Percentiles rank a stretch among this genome's conserved stretches.
phyloP scores from a whole-genome alignment of 495 filamentous ascomycete genomes.

The Hyaloscypha bicolor region DNA sequence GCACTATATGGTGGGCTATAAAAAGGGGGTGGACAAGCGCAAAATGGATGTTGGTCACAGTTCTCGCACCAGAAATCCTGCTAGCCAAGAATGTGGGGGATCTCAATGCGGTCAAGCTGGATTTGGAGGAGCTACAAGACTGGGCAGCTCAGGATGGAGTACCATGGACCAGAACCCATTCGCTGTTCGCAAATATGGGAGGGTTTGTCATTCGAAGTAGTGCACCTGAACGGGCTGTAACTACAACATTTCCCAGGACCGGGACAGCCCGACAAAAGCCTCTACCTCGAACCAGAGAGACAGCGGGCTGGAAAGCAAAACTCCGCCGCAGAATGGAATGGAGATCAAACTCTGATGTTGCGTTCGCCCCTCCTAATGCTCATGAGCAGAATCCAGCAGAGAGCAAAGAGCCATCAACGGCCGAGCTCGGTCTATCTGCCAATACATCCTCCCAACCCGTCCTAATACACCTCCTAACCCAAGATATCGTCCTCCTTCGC shows the following conservation, averaged over 20 bases:
- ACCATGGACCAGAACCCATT: constrained; percentile 40
- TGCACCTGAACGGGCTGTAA: constrained; percentile 7
- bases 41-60: constrained; percentile 32
- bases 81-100: constrained; percentile 24
- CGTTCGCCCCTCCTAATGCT: no score
- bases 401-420: no score
- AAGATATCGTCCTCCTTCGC: background rate
- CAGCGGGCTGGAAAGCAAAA: no score
- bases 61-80: constrained; percentile 34
- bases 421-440: background rate
- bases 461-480: background rate
- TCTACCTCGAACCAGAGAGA: no score
- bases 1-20: constrained; percentile 5
- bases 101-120: constrained; percentile 13
- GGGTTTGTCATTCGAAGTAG: constrained; percentile 40
- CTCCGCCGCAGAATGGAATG: no score
- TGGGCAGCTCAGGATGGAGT: constrained; percentile 18
- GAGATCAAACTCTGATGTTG: no score
- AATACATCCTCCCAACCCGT: background rate
- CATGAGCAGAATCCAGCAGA: no score
- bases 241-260: no score
- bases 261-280: no score
- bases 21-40: constrained; percentile 21
- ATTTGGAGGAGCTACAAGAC: constrained; percentile 8
- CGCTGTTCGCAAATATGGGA: constrained; percentile 46